Conservation (phyloP, 352 stramenopile species). For the Phytophthora cryptogea region DNA sequence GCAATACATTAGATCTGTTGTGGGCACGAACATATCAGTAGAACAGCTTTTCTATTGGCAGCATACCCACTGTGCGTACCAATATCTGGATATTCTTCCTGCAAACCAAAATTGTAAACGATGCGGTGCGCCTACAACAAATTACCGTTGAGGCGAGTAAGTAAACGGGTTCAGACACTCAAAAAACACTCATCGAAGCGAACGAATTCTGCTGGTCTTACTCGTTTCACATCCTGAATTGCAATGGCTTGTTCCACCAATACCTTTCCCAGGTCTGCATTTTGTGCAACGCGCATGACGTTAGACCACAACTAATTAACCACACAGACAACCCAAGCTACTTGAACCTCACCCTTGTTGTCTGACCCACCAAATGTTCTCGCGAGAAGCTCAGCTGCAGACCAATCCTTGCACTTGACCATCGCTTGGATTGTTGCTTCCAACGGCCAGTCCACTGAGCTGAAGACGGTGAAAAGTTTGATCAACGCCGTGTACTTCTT, state of each 20-base stretch:
- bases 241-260: slow-evolving; percentile 64
- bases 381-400: slow-evolving; percentile 53
- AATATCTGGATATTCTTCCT: slow-evolving; percentile 64
- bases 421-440: slow-evolving; percentile 45
- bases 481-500: slow-evolving; percentile 63
- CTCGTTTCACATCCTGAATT: slow-evolving; percentile 64
- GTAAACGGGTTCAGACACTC: neutral
- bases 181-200: neutral
- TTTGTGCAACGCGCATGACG: neutral
- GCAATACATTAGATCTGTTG: slow-evolving; percentile 55
- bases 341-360: slow-evolving; percentile 13
- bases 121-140: slow-evolving; percentile 55
- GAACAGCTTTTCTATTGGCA: neutral
- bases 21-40: slow-evolving; percentile 4
- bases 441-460: slow-evolving; percentile 44
- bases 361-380: slow-evolving; percentile 40
- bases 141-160: neutral
- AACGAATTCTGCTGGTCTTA: slow-evolving; percentile 16
- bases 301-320: neutral
- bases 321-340: neutral
- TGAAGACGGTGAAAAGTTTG: slow-evolving; percentile 46
- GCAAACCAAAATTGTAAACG: slow-evolving; percentile 59
- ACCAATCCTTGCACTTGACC: slow-evolving; percentile 62
- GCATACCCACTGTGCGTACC: slow-evolving; percentile 22
- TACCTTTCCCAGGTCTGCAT: slow-evolving; percentile 39